phyloP scores from a whole-genome alignment of 306 rosid species.

The Acacia acuminata region DNA sequence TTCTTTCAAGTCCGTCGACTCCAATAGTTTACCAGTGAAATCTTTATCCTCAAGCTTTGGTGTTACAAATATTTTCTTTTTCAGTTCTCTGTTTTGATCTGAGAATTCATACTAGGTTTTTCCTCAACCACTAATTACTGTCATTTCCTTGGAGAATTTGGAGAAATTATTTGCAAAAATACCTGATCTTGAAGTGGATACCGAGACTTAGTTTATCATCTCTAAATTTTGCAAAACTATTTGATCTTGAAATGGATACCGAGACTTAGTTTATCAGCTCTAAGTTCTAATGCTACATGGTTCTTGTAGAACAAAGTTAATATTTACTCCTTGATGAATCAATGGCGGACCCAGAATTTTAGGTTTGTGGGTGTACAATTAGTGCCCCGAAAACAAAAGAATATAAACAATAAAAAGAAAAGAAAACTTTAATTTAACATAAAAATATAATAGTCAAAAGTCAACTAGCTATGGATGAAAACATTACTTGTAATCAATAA shows the following conservation, averaged over 20 bases:
- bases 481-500: no score
- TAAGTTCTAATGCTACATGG: neutral
- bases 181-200: conserved; percentile 16
- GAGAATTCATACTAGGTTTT: conserved; percentile 10
- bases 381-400: no score
- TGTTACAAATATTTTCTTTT: neutral
- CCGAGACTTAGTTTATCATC: neutral
- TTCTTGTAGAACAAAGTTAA: conserved; percentile 9
- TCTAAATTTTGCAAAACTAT: neutral
- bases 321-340: neutral
- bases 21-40: neutral
- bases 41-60: neutral
- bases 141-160: conserved; percentile 11
- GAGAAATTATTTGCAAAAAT: neutral
- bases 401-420: no score
- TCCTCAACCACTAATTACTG: conserved; percentile 5
- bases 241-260: conserved; percentile 17
- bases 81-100: neutral
- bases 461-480: no score
- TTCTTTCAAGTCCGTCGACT: neutral
- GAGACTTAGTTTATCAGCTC: neutral
- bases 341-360: no score
- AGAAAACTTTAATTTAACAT: no score
- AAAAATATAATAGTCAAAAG: no score
- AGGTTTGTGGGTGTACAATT: no score